Conservation (phyloP, 129 eudicot species). For the Centella asiatica region DNA sequence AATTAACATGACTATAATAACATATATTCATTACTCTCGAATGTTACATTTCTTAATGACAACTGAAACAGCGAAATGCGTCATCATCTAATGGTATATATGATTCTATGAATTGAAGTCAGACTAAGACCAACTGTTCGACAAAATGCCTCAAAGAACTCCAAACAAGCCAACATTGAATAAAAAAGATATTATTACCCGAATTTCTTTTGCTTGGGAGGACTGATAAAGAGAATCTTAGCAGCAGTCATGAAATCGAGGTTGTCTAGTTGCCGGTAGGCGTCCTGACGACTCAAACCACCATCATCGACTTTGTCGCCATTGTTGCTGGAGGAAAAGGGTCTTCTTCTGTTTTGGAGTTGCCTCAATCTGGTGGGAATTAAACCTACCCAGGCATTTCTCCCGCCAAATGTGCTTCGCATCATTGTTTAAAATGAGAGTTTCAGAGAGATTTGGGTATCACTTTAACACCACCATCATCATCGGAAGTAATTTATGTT, state of each 20-base stretch:
- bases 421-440: background rate
- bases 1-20: too few relatives aligned
- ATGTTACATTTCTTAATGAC: too few relatives aligned
- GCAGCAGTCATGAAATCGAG: slow-evolving; percentile 92
- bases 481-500: too few relatives aligned
- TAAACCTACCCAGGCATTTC: slow-evolving; percentile 4
- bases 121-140: slow-evolving; percentile 16
- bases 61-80: background rate
- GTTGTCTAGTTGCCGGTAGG: slow-evolving; percentile 54
- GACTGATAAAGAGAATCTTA: slow-evolving; percentile 57
- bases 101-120: background rate
- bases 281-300: slow-evolving; percentile 41
- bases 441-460: background rate
- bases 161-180: background rate
- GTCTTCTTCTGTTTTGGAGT: slow-evolving; percentile 13
- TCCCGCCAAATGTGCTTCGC: slow-evolving; percentile 18
- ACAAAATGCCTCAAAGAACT: slow-evolving; percentile 27
- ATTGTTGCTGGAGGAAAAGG: slow-evolving; percentile 25
- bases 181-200: slow-evolving; percentile 35
- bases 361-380: slow-evolving; percentile 11
- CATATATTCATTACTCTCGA: too few relatives aligned
- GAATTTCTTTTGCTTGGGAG: slow-evolving; percentile 61
- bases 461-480: background rate
- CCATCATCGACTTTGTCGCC: slow-evolving; percentile 9
- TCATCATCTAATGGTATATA: too few relatives aligned